Conservation (phyloP, 768 basidiomycete genomes). For the Tubosaeta sp. region DNA sequence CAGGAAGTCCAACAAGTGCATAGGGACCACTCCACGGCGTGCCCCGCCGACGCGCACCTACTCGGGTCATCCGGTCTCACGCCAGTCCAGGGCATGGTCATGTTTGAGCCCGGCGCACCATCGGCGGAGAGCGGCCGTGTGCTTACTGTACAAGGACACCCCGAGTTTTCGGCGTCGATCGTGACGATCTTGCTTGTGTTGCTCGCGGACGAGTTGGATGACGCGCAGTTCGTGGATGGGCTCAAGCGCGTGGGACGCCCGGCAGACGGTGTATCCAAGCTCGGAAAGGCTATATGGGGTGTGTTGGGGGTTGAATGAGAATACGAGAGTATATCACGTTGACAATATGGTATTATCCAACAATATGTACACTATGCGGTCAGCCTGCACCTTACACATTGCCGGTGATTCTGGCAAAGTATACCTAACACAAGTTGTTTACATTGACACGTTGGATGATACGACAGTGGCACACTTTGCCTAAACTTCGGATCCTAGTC, state of each 20-base stretch:
- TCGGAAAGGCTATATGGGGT: constrained; percentile 43
- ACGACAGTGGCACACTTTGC: too few species aligned
- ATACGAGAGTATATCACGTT: constrained; percentile 5
- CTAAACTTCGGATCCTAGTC: too few species aligned
- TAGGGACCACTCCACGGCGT: constrained; percentile 73
- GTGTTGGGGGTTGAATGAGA: constrained; percentile 35
- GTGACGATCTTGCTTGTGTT: constrained; percentile 49
- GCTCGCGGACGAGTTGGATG: constrained; percentile 49
- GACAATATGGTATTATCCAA: too few species aligned
- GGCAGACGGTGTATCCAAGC: constrained; percentile 38
- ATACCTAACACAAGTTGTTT: too few species aligned
- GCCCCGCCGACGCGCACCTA: constrained; percentile 50
- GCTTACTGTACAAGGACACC: constrained; percentile 85
- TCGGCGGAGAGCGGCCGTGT: constrained; percentile 44
- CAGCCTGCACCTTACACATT: too few species aligned
- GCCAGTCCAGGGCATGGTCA: constrained; percentile 72
- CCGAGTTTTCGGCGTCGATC: constrained; percentile 73
- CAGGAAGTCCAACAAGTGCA: constrained; percentile 87
- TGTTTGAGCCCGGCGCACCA: constrained; percentile 25
- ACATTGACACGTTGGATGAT: too few species aligned
- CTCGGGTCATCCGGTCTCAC: constrained; percentile 61
- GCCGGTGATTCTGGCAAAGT: too few species aligned
- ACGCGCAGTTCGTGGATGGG: constrained; percentile 40
- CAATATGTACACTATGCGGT: too few species aligned
- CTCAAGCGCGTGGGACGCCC: constrained; percentile 24